These are phyloP conservation scores for Nemania bipapillata DNA, from an alignment of 2,329 filamentous ascomycete species.

Conservation along the genomic window DNA sequence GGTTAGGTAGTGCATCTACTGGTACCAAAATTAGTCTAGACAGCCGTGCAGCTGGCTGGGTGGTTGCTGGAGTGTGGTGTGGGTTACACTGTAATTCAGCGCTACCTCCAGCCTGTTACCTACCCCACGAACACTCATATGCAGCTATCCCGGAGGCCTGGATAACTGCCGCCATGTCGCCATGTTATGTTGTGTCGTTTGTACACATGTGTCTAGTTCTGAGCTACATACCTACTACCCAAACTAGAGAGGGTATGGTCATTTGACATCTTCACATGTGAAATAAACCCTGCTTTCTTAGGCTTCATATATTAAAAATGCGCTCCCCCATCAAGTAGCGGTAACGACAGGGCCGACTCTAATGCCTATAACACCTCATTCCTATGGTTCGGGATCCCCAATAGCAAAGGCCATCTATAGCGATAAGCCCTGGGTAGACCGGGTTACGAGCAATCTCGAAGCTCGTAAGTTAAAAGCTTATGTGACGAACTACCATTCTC, in stretches of 20 bases:
- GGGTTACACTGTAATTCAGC: constrained; percentile 25
- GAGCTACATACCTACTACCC: constrained; percentile 5
- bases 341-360: not conserved
- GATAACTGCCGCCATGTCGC: constrained; percentile 15
- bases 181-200: not conserved
- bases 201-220: constrained; percentile 16
- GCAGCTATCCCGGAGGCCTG: constrained; percentile 23
- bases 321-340: constrained; percentile 4
- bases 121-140: constrained; percentile 20
- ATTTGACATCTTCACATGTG: constrained; percentile 33
- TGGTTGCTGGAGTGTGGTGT: constrained; percentile 15
- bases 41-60: not conserved
- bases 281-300: constrained; percentile 18
- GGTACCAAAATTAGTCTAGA: not conserved
- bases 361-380: constrained; percentile 18
- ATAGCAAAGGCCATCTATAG: not conserved
- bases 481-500: not conserved
- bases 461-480: not conserved
- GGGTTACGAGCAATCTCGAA: not conserved
- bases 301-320: constrained; percentile 22
- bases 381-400: constrained; percentile 1
- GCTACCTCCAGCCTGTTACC: constrained; percentile 2
- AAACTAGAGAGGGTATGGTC: constrained; percentile 14
- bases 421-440: constrained; percentile 4
- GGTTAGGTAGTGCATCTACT: not conserved